Evolutionary conservation across 2,329 filamentous ascomycete genomes (phyloP), one percentile per base, ranked within the genome.

Genomic region (Verticillium albo-atrum): DNA sequence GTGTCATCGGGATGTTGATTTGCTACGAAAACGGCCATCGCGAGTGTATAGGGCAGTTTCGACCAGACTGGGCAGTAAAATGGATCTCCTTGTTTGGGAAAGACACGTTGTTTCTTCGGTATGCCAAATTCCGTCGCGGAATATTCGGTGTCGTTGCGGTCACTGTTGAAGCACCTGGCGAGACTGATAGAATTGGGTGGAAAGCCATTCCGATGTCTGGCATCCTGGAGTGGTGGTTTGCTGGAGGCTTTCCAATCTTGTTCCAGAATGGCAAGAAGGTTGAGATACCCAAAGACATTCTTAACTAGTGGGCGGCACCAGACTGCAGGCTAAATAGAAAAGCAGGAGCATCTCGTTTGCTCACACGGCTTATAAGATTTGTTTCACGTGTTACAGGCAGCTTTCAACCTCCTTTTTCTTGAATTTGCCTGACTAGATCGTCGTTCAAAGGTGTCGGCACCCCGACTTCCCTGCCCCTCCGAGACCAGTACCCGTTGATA

Each of bases 141-240:
- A 14, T 14, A 12, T 25, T 9, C 12, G 17, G 2, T 17, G 35
- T 55, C 6, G 9, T 26, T 1, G 6, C 28, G 3, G 30, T 55
- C 28, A 15, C 27, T 2, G 7, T 6, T 14, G n/a, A 23, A 14
- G 28, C 28, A 20, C 53, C 53, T 1, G 9, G 20, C 7, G 53
- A 32, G 23, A 25, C 15, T 26, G 30, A 55, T 30, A 10, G 27
- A 1, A 20, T 55, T 25, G 53, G 30, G 15, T 55, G 53, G 53
- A 34, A 23, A 7, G 15, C 28, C 30, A 14, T 55, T 14, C 53
- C 6, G 4, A 4, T 35, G 5, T 30, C 12, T 15, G 53, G 53
- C 30, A 26, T 55, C 23, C 30, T 55, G 30, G 53, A 55, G 28
- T 55, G 53, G 53, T 55, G 53, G 53, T 55, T 55, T 26, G 28